A percentile compares a stretch with the other conserved stretches of the same genome.
Evolutionary conservation across 768 basidiomycete species (phyloP).

Genomic region (Tylopilus plumbeoviolaceoides): DNA sequence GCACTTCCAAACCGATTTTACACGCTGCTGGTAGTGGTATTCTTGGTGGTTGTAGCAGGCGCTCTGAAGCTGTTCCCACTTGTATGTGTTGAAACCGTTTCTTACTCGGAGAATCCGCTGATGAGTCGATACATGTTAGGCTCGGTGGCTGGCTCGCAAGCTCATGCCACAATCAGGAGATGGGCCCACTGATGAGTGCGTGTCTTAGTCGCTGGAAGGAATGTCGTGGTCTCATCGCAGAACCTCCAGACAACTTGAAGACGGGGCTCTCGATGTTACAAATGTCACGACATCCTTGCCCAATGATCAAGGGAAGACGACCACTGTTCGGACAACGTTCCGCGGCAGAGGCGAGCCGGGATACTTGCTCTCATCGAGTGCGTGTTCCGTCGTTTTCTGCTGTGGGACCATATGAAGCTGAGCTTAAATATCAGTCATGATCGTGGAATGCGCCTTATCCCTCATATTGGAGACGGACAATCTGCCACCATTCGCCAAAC

Average conservation of each 20-base stretch:
- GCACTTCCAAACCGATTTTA: conserved; percentile 36
- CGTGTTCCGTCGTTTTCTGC: not conserved
- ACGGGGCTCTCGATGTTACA: conserved; percentile 56
- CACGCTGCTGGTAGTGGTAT: conserved; percentile 39
- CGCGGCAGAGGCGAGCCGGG: conserved; percentile 75
- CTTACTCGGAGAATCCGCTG: not conserved
- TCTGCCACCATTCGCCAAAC: conserved; percentile 53
- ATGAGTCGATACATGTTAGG: conserved; percentile 22
- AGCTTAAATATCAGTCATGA: conserved; percentile 48
- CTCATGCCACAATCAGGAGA: conserved; percentile 51
- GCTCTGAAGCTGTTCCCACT: conserved; percentile 32
- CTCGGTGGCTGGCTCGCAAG: conserved; percentile 53
- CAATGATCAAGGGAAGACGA: conserved; percentile 37
- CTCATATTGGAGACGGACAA: conserved; percentile 53
- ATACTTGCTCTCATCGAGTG: conserved; percentile 35
- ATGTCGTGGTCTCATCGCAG: conserved; percentile 3
- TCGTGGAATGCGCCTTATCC: conserved; percentile 75
- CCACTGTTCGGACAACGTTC: conserved; percentile 52
- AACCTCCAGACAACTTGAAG: conserved; percentile 46
- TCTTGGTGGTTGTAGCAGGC: conserved; percentile 19
- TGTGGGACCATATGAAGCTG: not conserved
- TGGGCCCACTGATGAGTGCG: conserved; percentile 63
- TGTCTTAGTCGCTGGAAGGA: not conserved
- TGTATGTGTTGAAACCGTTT: conserved; percentile 31
- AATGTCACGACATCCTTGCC: conserved; percentile 68